Base-by-base conservation (phyloP, 257 asterid genomes). In the Nemophila menziesii region DNA sequence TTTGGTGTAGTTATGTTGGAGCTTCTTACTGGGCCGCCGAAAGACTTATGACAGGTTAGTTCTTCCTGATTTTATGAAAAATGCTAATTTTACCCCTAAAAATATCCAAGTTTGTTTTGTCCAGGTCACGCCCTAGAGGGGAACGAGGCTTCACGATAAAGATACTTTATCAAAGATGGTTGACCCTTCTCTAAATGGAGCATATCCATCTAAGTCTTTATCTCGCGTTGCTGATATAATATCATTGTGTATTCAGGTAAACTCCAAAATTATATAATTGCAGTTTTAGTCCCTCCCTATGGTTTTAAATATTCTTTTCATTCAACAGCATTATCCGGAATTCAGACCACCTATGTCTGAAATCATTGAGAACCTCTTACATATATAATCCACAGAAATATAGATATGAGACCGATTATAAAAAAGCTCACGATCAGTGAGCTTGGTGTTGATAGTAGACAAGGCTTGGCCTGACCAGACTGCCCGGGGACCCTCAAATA, bases 271-370 rank as follows among this genome's bases (percentile, higher is more conserved):
- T 34, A 37, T 36, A 11, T 23, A 18, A 26, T 4, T 29, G 2
- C 7, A n/a, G n/a, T n/a, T n/a, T n/a, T n/a, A n/a, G n/a, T n/a
- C n/a, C n/a, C n/a, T n/a, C n/a, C n/a, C n/a, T n/a, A n/a, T n/a
- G n/a, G n/a, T 29, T 7, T 29, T 29, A 3, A 7, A 10, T 29
- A 24, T 24, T 5, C 5, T 46, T 29, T 24, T 5, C 33, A 18
- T 14, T 55, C 37, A 22, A 52, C 82, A 87, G 97, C 63, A 74
- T 20, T 92, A 87, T 57, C 97, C 95, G 0, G 97, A 82, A 58
- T 87, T 87, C 74, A 63, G 97, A 61, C 97, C 95, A 3, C 90
- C 97, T 0, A 80, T 87, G 81, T 87, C 95, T 6, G 97, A 87
- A 70, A 82, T 87, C 16, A 95, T 87, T 21, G 86, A 82, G 45